Conservation (phyloP, 2,329 filamentous ascomycete genomes). For the Lachnellula suecica region DNA sequence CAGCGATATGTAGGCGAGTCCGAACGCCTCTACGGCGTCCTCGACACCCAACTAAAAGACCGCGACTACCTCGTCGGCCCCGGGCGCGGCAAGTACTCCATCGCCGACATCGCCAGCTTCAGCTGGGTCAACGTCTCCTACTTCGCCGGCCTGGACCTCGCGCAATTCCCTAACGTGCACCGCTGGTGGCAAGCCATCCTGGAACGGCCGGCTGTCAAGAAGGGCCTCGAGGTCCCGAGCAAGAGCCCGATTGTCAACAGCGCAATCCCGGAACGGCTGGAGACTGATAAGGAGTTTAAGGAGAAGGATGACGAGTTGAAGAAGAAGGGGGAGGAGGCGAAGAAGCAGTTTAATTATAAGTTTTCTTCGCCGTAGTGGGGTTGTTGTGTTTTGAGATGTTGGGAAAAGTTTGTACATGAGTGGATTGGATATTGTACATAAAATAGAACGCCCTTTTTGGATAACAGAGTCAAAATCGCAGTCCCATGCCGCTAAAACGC, state of each 20-base stretch:
- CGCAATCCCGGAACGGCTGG: slow-evolving; percentile 38
- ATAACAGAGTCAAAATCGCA: slow-evolving; percentile 5
- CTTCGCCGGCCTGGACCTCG: slow-evolving; percentile 62
- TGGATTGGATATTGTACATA: not conserved
- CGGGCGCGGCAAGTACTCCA: slow-evolving; percentile 55
- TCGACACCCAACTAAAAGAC: slow-evolving; percentile 61
- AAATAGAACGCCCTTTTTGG: not conserved
- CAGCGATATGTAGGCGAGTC: slow-evolving; percentile 77
- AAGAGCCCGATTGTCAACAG: slow-evolving; percentile 42
- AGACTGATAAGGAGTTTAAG: slow-evolving; percentile 47
- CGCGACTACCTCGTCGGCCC: slow-evolving; percentile 55
- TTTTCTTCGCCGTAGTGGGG: slow-evolving; percentile 24
- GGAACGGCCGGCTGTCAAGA: slow-evolving; percentile 59
- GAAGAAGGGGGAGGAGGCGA: slow-evolving; percentile 24
- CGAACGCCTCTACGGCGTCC: slow-evolving; percentile 69
- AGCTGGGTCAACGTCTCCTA: slow-evolving; percentile 64
- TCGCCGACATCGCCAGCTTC: slow-evolving; percentile 71
- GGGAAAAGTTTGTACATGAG: not conserved
- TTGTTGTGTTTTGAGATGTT: not conserved
- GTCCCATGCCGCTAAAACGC: slow-evolving; percentile 6
- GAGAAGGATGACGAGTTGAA: slow-evolving; percentile 39
- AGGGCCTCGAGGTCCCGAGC: slow-evolving; percentile 61
- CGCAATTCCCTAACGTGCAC: slow-evolving; percentile 64
- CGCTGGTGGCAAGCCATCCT: slow-evolving; percentile 66
- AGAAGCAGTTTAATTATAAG: slow-evolving; percentile 30